Conservation (phyloP, 2,329 filamentous ascomycete species). For the Trichoderma gracile region DNA sequence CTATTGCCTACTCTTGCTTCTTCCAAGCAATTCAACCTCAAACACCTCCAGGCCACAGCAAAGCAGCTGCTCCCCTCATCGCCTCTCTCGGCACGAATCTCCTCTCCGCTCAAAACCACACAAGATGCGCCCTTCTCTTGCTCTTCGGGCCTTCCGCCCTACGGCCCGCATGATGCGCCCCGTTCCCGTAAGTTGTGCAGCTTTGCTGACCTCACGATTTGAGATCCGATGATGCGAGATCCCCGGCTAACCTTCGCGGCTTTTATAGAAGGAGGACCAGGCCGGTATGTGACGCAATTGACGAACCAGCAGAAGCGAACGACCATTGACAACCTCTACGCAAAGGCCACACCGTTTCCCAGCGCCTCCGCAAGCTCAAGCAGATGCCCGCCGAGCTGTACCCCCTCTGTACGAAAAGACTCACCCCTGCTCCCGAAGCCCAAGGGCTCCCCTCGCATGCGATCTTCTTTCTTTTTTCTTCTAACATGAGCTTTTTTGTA, state of each 20-base stretch:
- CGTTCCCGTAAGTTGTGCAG: conserved; percentile 63
- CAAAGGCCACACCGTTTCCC: conserved; percentile 91
- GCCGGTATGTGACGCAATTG: conserved; percentile 56
- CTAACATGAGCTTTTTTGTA: conserved; percentile 45
- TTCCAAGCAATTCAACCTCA: conserved; percentile 28
- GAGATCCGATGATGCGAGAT: conserved; percentile 26
- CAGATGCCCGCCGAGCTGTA: conserved; percentile 91
- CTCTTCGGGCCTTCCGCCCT: conserved; percentile 67
- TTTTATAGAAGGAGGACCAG: conserved; percentile 63
- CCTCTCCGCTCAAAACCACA: conserved; percentile 41
- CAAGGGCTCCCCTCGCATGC: background rate
- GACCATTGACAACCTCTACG: conserved; percentile 30
- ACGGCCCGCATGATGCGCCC: conserved; percentile 68
- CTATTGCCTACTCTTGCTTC: conserved; percentile 28
- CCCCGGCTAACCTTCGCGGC: conserved; percentile 33
- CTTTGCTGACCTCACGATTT: no score
- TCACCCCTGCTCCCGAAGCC: background rate
- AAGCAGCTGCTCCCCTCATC: no score
- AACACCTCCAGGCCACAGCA: no score
- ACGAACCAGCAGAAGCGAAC: background rate
- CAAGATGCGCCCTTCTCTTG: conserved; percentile 66
- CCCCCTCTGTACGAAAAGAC: conserved; percentile 71
- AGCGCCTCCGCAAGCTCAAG: conserved; percentile 87
- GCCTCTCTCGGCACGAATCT: no score
- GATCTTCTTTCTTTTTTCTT: background rate